Evolutionary conservation across 352 stramenopile species (phyloP), one percentile per base, ranked within the genome.

Genomic region (Globisporangium splendens): DNA sequence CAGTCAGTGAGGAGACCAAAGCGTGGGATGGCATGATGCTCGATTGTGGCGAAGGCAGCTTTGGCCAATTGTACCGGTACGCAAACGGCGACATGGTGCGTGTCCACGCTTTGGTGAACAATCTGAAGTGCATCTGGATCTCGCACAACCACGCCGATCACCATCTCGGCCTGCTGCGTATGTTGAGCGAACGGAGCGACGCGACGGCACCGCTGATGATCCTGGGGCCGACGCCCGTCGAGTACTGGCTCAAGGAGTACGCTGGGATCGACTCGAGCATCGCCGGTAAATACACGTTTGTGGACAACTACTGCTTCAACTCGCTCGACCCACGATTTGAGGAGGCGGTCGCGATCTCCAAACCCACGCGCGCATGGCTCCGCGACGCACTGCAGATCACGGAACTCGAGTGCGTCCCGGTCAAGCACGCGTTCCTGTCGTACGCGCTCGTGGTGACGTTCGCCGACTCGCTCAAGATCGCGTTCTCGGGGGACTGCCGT

Each of bases 81-180:
- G 75, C 72, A 0, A 66, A 69, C 24, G 82, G 81, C 1, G 72
- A 91, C 20, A 31, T 49, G 7, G 46, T 49, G 8, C 66, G 67
- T 17, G 54, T 93, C 20, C 68, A 70, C 11, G 67, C 73, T 20
- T 88, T 89, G 28, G 66, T 94, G 10, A 66, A 73, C 66, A 63
- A 79, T 31, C 66, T 98, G 35, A 84, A 95, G 52, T 96, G 95
- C 57, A 83, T 98, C 50, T 99, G 95, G 95, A 96, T 99, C 56
- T 98, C 93, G 18, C 97, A 99, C 75, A 97, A 97, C 52, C 97
- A 99, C 69, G 96, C 96, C 0, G 97, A 99, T 68, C 97, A 99
- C 59, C 95, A 99, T 69, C 82, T 99, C 24, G 97, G 97, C 33
- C 69, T 98, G 33, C 66, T 98, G 43, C 79, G 88, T 1, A 65